Evolutionary conservation across 2,329 filamentous ascomycete genomes (phyloP), one percentile per base, ranked within the genome.

Genomic region (Colletotrichum costaricense): DNA sequence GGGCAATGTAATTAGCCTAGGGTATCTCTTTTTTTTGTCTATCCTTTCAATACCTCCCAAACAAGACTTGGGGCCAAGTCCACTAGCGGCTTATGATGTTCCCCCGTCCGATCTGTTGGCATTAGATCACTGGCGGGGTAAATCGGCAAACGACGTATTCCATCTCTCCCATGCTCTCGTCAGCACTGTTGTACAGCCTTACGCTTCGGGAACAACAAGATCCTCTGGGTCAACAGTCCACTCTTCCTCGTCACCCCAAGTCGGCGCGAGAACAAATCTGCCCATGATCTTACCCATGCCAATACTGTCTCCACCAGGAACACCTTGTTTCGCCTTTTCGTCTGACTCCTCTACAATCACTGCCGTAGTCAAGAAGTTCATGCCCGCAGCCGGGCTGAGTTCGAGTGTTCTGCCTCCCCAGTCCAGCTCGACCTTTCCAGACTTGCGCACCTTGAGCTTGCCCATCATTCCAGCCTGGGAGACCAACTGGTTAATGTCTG

Each of bases 221-320:
- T 84, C 82, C 57, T 83, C 81, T 0, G 80, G 78, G 35, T 80
- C 78, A 57, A 84, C 86, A 16, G 85, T 81, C 89, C 89, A 91
- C 35, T 90, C 88, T 68, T 88, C 85, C 76, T 89, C 88, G 63
- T 90, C 89, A 49, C 85, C 86, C 84, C 88, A 92, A 57, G 88
- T 85, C 8, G 90, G 90, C 30, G 88, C 89, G 22, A 91, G 82
- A 22, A 90, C 86, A 79, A 92, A 92, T 74, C 89, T 88, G 63
- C 89, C 90, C 84, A 89, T 88, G 72, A 93, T 87, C 77, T 88
- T 87, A 62, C 91, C 91, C 89, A 93, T 91, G 59, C 89, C 89
- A 69, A 88, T 87, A 35, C 88, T 88, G 60, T 85, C 84, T 22
- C 89, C 90, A 54, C 85, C 81, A 33, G 83, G 66, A n/a, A 82